phyloP scores from a whole-genome alignment of 345 rosid genomes.

The Eucalyptus cloeziana region DNA sequence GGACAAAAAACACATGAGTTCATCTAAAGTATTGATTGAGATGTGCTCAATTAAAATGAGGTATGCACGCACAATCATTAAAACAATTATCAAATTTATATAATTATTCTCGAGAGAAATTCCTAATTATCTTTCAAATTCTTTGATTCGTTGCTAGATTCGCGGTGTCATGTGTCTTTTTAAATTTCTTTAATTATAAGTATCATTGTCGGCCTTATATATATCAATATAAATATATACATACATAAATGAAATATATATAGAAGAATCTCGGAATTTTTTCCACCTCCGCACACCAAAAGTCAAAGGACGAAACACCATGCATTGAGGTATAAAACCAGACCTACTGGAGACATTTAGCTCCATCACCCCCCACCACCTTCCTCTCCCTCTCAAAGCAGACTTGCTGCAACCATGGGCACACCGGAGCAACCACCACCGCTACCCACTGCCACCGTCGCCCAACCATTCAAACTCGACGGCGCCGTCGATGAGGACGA shows the following conservation, averaged over 20 bases:
- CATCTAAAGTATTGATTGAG: not conserved
- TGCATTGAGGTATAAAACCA: not conserved
- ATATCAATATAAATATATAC: too few species aligned
- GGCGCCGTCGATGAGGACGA: conserved; percentile 14
- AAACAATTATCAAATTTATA: too few species aligned
- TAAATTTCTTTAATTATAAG: too few species aligned
- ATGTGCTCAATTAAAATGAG: rapidly evolving
- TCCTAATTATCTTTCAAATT: too few species aligned
- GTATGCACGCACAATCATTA: not conserved
- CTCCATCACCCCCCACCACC: not conserved
- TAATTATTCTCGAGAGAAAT: rapidly evolving
- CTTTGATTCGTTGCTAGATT: not conserved
- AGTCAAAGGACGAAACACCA: not conserved
- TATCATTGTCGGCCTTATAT: rapidly evolving
- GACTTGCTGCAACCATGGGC: not conserved
- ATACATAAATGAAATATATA: too few species aligned
- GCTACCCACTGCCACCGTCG: not conserved
- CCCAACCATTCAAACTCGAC: not conserved
- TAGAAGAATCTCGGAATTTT: not conserved
- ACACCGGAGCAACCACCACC: not conserved
- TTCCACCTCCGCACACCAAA: not conserved
- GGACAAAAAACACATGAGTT: too few species aligned
- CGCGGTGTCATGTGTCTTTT: rapidly evolving
- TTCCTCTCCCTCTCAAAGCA: not conserved
- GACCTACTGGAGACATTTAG: not conserved